Evolutionary conservation across 2,329 filamentous ascomycete genomes (phyloP).

Genomic region (Gliomastix tumulicola): DNA sequence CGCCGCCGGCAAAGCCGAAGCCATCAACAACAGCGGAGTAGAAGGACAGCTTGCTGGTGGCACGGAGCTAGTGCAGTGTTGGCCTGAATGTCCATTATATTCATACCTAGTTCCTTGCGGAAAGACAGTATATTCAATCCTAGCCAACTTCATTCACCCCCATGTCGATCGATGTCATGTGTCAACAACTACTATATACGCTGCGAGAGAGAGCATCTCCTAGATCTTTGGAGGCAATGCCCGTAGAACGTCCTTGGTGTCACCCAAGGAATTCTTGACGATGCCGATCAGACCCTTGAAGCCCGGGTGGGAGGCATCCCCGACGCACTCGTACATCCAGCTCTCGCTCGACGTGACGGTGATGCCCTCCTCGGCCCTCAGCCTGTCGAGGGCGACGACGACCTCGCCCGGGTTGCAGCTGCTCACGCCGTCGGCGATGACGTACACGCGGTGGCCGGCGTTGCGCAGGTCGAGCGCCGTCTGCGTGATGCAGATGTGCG

Average conservation of each 20-base stretch:
- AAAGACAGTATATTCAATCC: too few species aligned
- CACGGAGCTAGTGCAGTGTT: too few species aligned
- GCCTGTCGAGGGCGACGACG: conserved; percentile 65
- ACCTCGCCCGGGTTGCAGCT: conserved; percentile 82
- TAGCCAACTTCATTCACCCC: too few species aligned
- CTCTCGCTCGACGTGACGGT: conserved; percentile 83
- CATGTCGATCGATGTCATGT: too few species aligned
- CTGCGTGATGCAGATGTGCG: conserved; percentile 91
- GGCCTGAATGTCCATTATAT: too few species aligned
- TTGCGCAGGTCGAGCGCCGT: conserved; percentile 75
- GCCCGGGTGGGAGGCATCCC: conserved; percentile 65
- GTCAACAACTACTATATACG: neutral
- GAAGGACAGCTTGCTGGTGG: too few species aligned
- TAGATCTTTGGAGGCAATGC: conserved; percentile 39
- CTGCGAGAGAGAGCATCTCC: neutral
- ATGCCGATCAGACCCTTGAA: conserved; percentile 69
- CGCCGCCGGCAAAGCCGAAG: conserved; percentile 31
- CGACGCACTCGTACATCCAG: conserved; percentile 82
- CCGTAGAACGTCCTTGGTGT: conserved; percentile 63
- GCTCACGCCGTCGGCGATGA: conserved; percentile 84
- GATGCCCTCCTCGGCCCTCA: conserved; percentile 65
- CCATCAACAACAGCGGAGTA: too few species aligned
- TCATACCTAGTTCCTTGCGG: too few species aligned
- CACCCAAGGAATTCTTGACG: conserved; percentile 68
- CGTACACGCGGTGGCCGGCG: conserved; percentile 73